phyloP scores from a whole-genome alignment of 768 basidiomycete genomes.

The Exidia glandulosa region DNA sequence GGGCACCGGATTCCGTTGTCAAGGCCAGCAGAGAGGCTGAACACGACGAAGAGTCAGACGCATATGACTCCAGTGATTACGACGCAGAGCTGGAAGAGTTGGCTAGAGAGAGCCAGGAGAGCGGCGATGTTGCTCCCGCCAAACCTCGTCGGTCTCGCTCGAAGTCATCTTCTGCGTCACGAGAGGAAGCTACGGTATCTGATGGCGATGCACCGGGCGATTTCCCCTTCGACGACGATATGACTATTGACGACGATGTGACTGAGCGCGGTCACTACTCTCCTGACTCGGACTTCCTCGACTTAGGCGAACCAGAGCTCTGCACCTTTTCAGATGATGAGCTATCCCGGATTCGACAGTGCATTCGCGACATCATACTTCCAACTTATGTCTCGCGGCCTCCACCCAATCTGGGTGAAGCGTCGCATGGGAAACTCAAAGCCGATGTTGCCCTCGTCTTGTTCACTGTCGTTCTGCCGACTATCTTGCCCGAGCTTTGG shows the following conservation, averaged over 20 bases:
- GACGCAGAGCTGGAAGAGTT: background rate
- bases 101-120: background rate
- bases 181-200: no score
- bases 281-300: background rate
- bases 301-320: background rate
- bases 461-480: conserved; percentile 18
- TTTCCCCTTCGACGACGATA: no score
- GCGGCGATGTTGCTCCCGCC: background rate
- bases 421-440: background rate
- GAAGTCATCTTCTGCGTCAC: background rate
- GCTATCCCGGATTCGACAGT: conserved; percentile 6
- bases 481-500: conserved; percentile 22
- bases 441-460: conserved; percentile 9
- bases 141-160: background rate
- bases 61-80: background rate
- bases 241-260: background rate
- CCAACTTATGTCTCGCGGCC: background rate
- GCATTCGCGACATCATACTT: conserved; percentile 7
- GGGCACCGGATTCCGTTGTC: background rate
- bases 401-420: background rate
- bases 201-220: no score
- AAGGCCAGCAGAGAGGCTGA: background rate
- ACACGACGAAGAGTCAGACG: background rate
- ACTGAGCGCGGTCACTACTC: background rate
- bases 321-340: background rate